Percentiles rank a stretch among this genome's conserved stretches.
Conservation (phyloP, 768 basidiomycete genomes). For the Boletellus ananas region DNA sequence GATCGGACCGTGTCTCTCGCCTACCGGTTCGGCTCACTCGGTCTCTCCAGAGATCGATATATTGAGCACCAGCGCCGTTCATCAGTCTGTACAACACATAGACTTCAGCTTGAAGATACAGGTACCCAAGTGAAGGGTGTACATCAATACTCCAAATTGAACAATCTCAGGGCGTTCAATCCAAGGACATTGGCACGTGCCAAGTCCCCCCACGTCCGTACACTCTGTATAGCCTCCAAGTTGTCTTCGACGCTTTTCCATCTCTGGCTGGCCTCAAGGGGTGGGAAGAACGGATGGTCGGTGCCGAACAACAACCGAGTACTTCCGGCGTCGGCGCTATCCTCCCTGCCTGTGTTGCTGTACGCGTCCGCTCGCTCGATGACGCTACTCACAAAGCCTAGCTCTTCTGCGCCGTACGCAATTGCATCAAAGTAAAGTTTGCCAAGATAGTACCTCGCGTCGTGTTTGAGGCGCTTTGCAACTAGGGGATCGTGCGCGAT, state of each 20-base stretch:
- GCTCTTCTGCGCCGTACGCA: conserved; percentile 83
- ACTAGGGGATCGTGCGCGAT: conserved; percentile 83
- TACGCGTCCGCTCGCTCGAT: conserved; percentile 59
- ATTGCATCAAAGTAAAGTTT: conserved; percentile 82
- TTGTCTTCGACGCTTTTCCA: conserved; percentile 89
- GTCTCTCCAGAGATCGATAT: conserved; percentile 80
- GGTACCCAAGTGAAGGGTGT: conserved; percentile 40
- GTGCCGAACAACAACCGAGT: conserved; percentile 75
- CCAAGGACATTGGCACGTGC: conserved; percentile 63
- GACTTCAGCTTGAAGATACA: conserved; percentile 98
- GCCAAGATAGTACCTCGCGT: conserved; percentile 80
- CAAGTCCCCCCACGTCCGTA: conserved; percentile 43
- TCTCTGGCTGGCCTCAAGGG: conserved; percentile 59
- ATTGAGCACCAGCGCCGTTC: conserved; percentile 84
- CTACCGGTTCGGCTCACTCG: conserved; percentile 1
- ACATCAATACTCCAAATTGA: conserved; percentile 41
- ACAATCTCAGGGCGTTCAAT: conserved; percentile 68
- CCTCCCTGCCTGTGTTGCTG: conserved; percentile 31
- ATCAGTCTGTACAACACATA: conserved; percentile 90
- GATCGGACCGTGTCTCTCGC: no score
- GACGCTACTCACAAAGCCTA: conserved; percentile 71
- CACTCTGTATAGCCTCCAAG: conserved; percentile 64
- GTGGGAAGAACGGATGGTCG: conserved; percentile 91
- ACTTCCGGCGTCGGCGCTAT: conserved; percentile 43
- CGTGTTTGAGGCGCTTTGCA: conserved; percentile 68